Evolutionary conservation across 495 filamentous ascomycete genomes (phyloP).

Genomic region (Bathelium albidoporum): DNA sequence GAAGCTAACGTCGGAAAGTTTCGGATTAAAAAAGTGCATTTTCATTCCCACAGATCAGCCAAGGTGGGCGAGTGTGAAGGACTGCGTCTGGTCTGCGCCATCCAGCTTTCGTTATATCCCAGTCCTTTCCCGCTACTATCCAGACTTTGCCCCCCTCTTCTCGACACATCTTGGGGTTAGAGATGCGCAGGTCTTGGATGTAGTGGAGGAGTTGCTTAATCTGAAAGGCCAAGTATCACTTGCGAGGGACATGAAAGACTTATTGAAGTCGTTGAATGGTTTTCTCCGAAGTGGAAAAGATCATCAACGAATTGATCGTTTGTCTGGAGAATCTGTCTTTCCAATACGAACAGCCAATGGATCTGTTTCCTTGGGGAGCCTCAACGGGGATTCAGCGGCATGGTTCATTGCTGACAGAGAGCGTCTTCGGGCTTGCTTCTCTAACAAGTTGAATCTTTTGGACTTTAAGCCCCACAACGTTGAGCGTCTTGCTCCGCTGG

Average conservation of each 20-base stretch:
- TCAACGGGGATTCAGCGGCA: not conserved
- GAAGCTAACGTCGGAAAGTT: not conserved
- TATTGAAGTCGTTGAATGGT: not conserved
- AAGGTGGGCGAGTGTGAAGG: not conserved
- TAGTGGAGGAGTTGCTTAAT: not conserved
- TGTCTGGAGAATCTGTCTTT: not conserved
- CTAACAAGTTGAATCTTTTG: not conserved
- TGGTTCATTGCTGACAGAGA: constrained; percentile 5
- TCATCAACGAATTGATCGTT: not conserved
- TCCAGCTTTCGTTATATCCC: not conserved
- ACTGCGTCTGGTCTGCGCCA: not conserved
- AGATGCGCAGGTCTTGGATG: not conserved
- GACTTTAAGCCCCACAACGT: not conserved
- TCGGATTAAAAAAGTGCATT: not conserved
- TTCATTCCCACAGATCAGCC: not conserved
- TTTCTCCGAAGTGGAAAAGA: not conserved
- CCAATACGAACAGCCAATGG: not conserved
- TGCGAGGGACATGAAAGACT: not conserved
- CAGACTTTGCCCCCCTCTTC: not conserved
- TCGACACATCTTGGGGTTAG: not conserved
- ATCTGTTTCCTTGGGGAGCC: not conserved
- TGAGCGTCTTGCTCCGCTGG: not conserved
- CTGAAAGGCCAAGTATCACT: not conserved
- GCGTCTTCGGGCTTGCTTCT: not conserved
- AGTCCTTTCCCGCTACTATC: not conserved